Percentiles rank a stretch among this genome's conserved stretches.
Evolutionary conservation across 768 basidiomycete species (phyloP).

Genomic region (Xanthoconium stramineum): DNA sequence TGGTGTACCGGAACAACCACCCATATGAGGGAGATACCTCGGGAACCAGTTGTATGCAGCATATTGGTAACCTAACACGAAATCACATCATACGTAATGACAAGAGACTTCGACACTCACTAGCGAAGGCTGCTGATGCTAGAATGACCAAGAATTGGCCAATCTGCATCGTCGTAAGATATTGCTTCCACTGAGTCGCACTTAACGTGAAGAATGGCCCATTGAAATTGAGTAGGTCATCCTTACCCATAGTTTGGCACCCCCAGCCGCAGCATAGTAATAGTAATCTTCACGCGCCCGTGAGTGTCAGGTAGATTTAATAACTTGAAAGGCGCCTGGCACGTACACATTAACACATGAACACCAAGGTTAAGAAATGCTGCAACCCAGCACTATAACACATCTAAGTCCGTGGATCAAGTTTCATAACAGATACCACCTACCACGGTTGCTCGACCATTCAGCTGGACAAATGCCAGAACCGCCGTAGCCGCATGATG

Average conservation of each 20-base stretch:
- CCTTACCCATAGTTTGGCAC: conserved; percentile 20
- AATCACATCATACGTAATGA: neutral
- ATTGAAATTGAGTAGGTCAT: neutral
- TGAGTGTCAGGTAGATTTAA: neutral
- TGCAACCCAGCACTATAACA: conserved; percentile 80
- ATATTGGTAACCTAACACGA: conserved; percentile 16
- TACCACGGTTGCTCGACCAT: conserved; percentile 86
- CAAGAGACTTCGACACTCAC: conserved; percentile 2
- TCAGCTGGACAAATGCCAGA: conserved; percentile 89
- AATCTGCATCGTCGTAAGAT: conserved; percentile 25
- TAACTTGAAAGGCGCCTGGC: neutral
- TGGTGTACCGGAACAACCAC: conserved; percentile 15
- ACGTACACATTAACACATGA: conserved; percentile 95
- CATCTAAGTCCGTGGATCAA: neutral
- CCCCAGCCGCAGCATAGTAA: conserved; percentile 91
- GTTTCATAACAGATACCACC: conserved; percentile 27
- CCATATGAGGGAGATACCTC: conserved; percentile 13
- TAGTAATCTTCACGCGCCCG: conserved; percentile 72
- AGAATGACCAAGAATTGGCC: conserved; percentile 21
- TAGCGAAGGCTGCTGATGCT: neutral
- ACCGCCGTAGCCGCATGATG: conserved; percentile 95
- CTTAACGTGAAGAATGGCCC: neutral
- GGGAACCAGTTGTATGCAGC: conserved; percentile 20
- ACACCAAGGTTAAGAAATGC: conserved; percentile 85
- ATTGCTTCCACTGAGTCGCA: conserved; percentile 19